phyloP scores from a whole-genome alignment of 2,329 filamentous ascomycete species.

The Lizonia empirigonia region DNA sequence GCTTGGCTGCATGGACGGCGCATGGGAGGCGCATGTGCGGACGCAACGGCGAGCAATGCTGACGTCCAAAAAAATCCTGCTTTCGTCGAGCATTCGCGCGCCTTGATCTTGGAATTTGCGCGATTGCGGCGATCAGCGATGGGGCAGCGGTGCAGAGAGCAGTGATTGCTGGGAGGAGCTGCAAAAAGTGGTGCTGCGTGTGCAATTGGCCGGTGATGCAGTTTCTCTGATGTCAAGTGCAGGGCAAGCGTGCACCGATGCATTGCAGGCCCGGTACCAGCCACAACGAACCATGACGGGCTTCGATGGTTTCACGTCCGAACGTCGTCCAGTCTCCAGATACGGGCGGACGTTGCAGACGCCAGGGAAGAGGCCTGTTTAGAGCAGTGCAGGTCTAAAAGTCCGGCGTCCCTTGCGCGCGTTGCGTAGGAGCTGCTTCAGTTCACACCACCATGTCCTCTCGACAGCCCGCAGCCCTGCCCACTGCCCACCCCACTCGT shows the following conservation, averaged over 20 bases:
- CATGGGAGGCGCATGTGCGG: no score
- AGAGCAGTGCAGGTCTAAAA: conserved; percentile 16
- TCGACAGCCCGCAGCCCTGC: neutral
- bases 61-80: conserved; percentile 20
- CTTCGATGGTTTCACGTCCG: conserved; percentile 15
- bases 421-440: conserved; percentile 17
- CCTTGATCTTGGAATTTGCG: neutral
- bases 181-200: conserved; percentile 14
- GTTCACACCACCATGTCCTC: conserved; percentile 4
- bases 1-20: conserved; percentile 23
- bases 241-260: neutral
- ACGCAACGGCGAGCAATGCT: conserved; percentile 10
- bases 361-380: conserved; percentile 15
- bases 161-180: conserved; percentile 11
- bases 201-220: conserved; percentile 8
- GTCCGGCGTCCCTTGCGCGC: conserved; percentile 17
- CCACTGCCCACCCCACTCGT: conserved; percentile 7
- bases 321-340: conserved; percentile 17
- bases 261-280: conserved; percentile 29
- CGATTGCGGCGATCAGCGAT: conserved; percentile 2
- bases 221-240: conserved; percentile 36
- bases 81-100: neutral
- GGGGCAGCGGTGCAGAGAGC: neutral
- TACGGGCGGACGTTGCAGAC: conserved; percentile 28
- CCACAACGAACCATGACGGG: conserved; percentile 28